Conservation (phyloP, 306 rosid genomes). For the Lathyrus aphaca region DNA sequence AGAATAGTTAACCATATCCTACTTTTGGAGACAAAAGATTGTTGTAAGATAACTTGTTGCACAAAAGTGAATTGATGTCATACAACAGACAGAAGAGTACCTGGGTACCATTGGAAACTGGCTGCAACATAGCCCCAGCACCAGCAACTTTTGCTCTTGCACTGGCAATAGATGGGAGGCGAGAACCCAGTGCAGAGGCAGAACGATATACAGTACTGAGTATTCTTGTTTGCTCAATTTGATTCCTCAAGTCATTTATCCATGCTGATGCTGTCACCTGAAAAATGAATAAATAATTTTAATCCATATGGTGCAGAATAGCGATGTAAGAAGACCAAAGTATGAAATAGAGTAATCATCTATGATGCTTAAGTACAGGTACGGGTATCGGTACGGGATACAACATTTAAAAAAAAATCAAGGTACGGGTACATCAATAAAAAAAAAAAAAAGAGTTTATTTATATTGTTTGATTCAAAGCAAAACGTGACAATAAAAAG, state of each 20-base stretch:
- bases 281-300: slow-evolving; percentile 25
- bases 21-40: slow-evolving; percentile 15
- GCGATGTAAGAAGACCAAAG: neutral
- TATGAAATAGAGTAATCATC: neutral
- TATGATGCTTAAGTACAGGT: neutral
- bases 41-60: slow-evolving; percentile 15
- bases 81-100: slow-evolving; percentile 45
- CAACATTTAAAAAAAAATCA: too few relatives aligned
- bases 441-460: too few relatives aligned
- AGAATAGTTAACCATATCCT: neutral
- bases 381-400: too few relatives aligned
- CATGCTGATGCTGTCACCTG: slow-evolving; percentile 99
- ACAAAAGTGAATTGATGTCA: neutral
- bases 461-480: too few relatives aligned
- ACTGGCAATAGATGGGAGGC: slow-evolving; percentile 89
- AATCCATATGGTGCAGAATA: slow-evolving; percentile 3
- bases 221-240: slow-evolving; percentile 88
- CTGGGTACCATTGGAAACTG: slow-evolving; percentile 95
- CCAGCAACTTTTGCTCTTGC: slow-evolving; percentile 96
- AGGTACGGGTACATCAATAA: too few relatives aligned
- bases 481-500: too few relatives aligned
- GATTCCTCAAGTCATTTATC: slow-evolving; percentile 93
- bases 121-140: slow-evolving; percentile 89
- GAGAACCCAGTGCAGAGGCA: slow-evolving; percentile 97
- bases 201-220: slow-evolving; percentile 93